Evolutionary conservation across 768 basidiomycete species (phyloP), one percentile per base, ranked within the genome.

Genomic region (Termitomyces sp.): DNA sequence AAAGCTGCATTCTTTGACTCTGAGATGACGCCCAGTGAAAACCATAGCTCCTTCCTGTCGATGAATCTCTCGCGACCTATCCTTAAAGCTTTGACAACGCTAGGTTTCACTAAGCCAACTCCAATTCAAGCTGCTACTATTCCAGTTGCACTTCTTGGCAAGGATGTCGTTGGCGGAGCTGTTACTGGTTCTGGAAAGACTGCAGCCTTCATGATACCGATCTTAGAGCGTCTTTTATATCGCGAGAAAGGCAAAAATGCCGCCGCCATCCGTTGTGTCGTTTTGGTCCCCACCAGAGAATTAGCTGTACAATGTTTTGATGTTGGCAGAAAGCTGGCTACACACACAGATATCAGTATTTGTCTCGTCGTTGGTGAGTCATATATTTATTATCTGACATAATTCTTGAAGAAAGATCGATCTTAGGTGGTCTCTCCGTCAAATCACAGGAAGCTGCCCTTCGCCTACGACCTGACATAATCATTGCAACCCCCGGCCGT

Each of bases 101-200:
- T 98, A 16, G 84, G 85, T 39, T 94, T 95, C 66, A 73, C 79
- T 48, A 87, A 82, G 34, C 97, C 97, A 8, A 99, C 97, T 1
- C 97, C 97, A 1, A 98, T 99, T 52, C 97, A 99, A 74, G 86
- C 91, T 2, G 87, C 91, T 45, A 89, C 95, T 13, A 93, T 99
- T 56, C 97, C 97, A 18, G 87, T 95, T 45, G 96, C 95, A 24
- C 82, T 99, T 20, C 71, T 95, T 24, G 97, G 97, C 53, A 95
- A 97, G 69, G 97, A 99, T 70, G 83, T 99, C 39, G 95, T 99
- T 55, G 97, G 96, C 34, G 89, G 85, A 59, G 96, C 97, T 20
- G 92, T 96, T 18, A 99, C 97, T 18, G 97, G 97, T 61, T 97
- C 95, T 5, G 97, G 97, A 60, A 99, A 99, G 78, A 99, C 97